Evolutionary conservation across 1,139 yeast species (phyloP), one percentile per base, ranked within the genome.

Genomic region (Saccharomyces uvarum): DNA sequence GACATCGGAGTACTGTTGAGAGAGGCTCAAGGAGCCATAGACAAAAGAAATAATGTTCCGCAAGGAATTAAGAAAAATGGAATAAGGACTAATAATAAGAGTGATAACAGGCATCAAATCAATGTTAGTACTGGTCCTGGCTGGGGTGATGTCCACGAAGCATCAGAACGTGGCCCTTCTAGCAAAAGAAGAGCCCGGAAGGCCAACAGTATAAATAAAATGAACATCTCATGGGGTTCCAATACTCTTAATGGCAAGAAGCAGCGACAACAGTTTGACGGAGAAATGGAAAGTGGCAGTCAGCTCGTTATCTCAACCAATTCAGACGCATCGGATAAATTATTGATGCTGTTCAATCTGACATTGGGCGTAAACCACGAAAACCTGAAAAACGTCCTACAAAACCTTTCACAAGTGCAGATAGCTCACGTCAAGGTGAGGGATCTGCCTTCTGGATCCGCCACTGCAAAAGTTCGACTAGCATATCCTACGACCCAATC

Each of bases 401-500:
- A 66, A 52, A 57, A 60, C 33, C 51, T 64, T 42, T 60, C 65
- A 1, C 57, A 56, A 14, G 53, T 61, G 11, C 51, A 51, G 16
- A 59, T 68, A 26, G 48, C 58, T 6, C 57, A 56, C 27, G 54
- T 67, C 7, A 62, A 59, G 51, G 61, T 66, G 5, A 57, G 57
- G 14, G 70, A 68, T 47, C 54, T 67, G 48, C 64, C 70, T 14
- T 57, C 68, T 9, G 71, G 70, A 14, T 66, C 69, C 3, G 62
- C 68, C 11, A 62, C 62, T 14, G 70, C 69, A 1, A 62, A 63
- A 31, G 63, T 67, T n/a, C 59, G 59, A 59, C 50, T 66, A 32
- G 47, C 51, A 5, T 58, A 60, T 27, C 59, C 65, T 4, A 58
- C 59, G 9, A 29, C 53, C 2, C 55, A 56, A 26, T 60, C 60